These are phyloP conservation scores for Sporobolomyces phaffii DNA, from an alignment of 768 basidiomycete species.

Conservation along the genomic window DNA sequence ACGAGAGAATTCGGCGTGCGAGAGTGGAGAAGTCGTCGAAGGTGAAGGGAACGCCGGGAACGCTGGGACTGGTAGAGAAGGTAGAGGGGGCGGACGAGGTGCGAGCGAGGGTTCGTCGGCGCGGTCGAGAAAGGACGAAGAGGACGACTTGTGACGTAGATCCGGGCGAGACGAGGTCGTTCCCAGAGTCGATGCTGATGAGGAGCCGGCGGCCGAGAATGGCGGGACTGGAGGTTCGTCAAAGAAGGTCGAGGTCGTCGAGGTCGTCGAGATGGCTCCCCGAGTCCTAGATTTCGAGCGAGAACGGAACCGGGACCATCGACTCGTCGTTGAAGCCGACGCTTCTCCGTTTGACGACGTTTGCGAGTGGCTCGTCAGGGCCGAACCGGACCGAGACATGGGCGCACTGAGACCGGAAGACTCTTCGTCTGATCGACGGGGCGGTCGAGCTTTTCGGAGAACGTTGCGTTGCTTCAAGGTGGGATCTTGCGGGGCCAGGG, in stretches of 20 bases:
- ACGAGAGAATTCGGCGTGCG: conserved; percentile 4
- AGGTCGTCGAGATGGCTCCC: background rate
- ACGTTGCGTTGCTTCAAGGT: conserved; percentile 19
- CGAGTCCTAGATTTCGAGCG: background rate
- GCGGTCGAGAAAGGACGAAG: too few relatives aligned
- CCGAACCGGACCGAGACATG: conserved; percentile 7
- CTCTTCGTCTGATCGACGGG: background rate
- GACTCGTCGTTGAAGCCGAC: too few relatives aligned
- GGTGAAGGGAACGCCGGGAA: background rate
- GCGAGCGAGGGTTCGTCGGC: too few relatives aligned
- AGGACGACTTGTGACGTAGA: too few relatives aligned
- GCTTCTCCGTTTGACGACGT: background rate
- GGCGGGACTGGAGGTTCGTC: background rate
- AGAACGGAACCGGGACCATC: conserved; percentile 8
- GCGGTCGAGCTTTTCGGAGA: conserved; percentile 24
- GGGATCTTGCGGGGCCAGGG: background rate
- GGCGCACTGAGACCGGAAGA: background rate
- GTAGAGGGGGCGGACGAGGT: background rate
- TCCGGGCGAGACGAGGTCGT: too few relatives aligned
- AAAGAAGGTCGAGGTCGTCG: background rate
- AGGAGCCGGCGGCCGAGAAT: too few relatives aligned
- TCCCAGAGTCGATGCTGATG: too few relatives aligned
- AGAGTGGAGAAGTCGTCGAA: background rate
- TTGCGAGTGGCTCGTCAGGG: background rate
- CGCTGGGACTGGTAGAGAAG: too few relatives aligned